Evolutionary conservation across 2,329 filamentous ascomycete genomes (phyloP).

Genomic region (Remersonia thermophila): DNA sequence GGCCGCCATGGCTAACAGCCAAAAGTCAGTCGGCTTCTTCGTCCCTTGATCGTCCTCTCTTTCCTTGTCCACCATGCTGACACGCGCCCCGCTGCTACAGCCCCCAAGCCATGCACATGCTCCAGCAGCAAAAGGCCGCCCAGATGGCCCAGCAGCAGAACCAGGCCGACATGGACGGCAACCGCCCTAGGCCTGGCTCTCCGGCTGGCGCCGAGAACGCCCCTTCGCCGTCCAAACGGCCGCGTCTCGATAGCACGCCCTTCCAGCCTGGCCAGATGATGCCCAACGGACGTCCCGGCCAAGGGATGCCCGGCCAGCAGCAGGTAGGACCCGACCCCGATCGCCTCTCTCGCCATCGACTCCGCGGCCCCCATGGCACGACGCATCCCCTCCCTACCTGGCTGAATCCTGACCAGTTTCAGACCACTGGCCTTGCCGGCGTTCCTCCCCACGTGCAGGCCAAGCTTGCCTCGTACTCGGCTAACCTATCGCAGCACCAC

Average conservation of each 20-base stretch:
- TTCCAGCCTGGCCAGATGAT: constrained; percentile 71
- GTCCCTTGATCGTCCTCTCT: too few relatives aligned
- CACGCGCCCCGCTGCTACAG: constrained; percentile 25
- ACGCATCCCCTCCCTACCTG: constrained; percentile 55
- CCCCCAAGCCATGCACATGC: constrained; percentile 57
- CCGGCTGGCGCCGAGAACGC: constrained; percentile 77
- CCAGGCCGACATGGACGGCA: constrained; percentile 75
- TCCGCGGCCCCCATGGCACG: constrained; percentile 53
- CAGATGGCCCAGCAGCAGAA: constrained; percentile 76
- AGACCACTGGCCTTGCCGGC: constrained; percentile 44
- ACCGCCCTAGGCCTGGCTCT: constrained; percentile 67
- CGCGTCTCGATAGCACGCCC: constrained; percentile 58
- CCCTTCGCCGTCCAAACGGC: constrained; percentile 83
- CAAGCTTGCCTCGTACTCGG: constrained; percentile 81
- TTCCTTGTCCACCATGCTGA: too few relatives aligned
- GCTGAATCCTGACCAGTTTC: constrained; percentile 67
- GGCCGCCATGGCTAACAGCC: constrained; percentile 67
- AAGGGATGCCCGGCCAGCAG: constrained; percentile 61
- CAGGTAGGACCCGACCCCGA: constrained; percentile 46
- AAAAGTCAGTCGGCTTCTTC: constrained; percentile 44
- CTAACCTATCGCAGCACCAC: constrained; percentile 73
- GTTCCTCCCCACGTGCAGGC: constrained; percentile 45
- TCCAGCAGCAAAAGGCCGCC: constrained; percentile 53
- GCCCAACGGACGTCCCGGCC: constrained; percentile 58
- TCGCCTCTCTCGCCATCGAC: constrained; percentile 29